Conservation (phyloP, 1,284 basidiomycete genomes). For the Microbotryum violaceum region DNA sequence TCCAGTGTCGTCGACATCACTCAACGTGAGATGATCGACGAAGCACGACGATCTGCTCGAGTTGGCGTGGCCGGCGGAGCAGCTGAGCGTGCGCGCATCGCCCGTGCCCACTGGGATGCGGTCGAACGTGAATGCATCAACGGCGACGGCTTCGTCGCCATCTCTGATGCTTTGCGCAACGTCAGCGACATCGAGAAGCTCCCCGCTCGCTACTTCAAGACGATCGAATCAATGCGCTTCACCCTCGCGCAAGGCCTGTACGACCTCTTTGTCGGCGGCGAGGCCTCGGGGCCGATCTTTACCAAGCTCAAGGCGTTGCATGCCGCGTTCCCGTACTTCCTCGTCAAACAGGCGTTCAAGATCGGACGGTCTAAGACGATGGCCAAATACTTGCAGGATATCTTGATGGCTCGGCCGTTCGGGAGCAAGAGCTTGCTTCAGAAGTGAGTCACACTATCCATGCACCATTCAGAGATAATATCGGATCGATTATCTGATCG, state of each 20-base stretch:
- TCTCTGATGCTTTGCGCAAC: slow-evolving; percentile 25
- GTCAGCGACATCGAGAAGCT: slow-evolving; percentile 22
- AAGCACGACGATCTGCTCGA: slow-evolving; percentile 25
- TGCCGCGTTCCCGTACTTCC: slow-evolving; percentile 31
- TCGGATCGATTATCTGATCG: background rate
- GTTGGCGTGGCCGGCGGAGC: slow-evolving; percentile 25
- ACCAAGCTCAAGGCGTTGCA: slow-evolving; percentile 29
- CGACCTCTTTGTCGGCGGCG: slow-evolving; percentile 22
- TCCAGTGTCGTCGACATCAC: slow-evolving; percentile 28
- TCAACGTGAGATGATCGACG: slow-evolving; percentile 30
- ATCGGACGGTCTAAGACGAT: slow-evolving; percentile 29
- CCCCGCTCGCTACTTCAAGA: slow-evolving; percentile 29
- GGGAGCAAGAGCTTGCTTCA: slow-evolving; percentile 31
- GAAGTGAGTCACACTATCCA: slow-evolving; percentile 19
- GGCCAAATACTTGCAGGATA: slow-evolving; percentile 28
- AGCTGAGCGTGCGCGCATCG: slow-evolving; percentile 20
- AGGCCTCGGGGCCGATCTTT: slow-evolving; percentile 27
- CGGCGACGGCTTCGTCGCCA: slow-evolving; percentile 27
- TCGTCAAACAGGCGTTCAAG: slow-evolving; percentile 29
- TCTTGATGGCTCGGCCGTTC: slow-evolving; percentile 29
- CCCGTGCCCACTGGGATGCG: slow-evolving; percentile 18
- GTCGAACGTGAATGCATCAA: slow-evolving; percentile 30
- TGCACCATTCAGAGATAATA: background rate
- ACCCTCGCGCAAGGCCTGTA: slow-evolving; percentile 28
- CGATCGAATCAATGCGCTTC: slow-evolving; percentile 23